These are phyloP conservation scores for Cystobasidium sp. DNA, from an alignment of 1,284 basidiomycete genomes.

Conservation along the genomic window DNA sequence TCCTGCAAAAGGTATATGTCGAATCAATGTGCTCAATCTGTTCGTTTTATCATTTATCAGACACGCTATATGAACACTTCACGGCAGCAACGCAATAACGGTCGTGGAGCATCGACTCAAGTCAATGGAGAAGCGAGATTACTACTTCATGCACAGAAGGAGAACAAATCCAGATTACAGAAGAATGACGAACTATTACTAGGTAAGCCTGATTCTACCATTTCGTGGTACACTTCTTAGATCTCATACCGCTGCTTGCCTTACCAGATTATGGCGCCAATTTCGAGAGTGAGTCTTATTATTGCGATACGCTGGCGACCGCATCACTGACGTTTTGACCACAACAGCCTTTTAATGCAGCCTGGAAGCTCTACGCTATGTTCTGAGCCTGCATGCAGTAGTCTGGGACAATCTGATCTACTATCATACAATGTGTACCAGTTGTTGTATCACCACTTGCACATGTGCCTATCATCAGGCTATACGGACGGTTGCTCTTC, in stretches of 20 bases:
- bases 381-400: too few species aligned
- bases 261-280: constrained; percentile 33
- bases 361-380: neutral
- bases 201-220: constrained; percentile 8
- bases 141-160: constrained; percentile 25
- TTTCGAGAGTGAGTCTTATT: constrained; percentile 23
- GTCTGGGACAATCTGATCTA: too few species aligned
- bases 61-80: constrained; percentile 30
- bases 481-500: too few species aligned
- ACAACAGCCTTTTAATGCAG: constrained; percentile 10
- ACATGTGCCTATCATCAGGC: too few species aligned
- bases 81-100: constrained; percentile 2
- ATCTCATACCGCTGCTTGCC: too few species aligned
- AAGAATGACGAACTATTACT: constrained; percentile 40
- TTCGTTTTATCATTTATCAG: neutral
- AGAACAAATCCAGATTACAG: constrained; percentile 5
- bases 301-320: neutral
- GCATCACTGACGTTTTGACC: neutral
- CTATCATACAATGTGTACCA: too few species aligned
- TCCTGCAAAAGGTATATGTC: neutral
- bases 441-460: too few species aligned
- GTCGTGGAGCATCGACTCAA: neutral
- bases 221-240: neutral
- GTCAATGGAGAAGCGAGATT: constrained; percentile 39
- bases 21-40: neutral